Conservation (phyloP, 2,329 filamentous ascomycete species). For the Neonectria hederae region DNA sequence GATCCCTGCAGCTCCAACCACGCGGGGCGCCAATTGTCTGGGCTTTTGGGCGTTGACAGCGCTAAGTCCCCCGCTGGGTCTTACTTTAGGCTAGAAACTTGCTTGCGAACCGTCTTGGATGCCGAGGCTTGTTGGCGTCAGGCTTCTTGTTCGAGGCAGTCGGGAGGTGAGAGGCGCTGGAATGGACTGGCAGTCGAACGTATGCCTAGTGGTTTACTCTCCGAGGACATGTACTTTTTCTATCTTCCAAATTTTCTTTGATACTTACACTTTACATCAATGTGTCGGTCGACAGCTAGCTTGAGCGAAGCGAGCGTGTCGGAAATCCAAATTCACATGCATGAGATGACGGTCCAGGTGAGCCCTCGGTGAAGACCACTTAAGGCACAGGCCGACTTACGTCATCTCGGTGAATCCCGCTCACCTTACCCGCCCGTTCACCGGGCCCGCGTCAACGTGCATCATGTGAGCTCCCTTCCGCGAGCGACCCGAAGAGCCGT, state of each 20-base stretch:
- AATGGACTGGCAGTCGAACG: too few relatives aligned
- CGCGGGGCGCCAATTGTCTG: neutral
- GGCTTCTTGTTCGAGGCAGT: neutral
- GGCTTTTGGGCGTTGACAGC: neutral
- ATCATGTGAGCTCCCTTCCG: slow-evolving; percentile 20
- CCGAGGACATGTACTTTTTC: too few relatives aligned
- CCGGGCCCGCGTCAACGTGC: slow-evolving; percentile 11
- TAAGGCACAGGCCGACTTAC: slow-evolving; percentile 8
- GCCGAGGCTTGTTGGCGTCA: neutral
- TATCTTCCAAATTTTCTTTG: too few relatives aligned
- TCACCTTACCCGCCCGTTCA: neutral
- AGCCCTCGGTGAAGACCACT: slow-evolving; percentile 1
- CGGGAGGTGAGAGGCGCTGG: too few relatives aligned
- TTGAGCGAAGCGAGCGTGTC: too few relatives aligned
- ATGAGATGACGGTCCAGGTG: neutral
- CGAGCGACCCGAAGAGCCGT: slow-evolving; percentile 14
- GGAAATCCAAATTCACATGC: neutral
- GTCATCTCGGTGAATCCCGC: slow-evolving; percentile 12
- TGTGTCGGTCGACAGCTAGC: neutral
- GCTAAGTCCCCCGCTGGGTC: neutral
- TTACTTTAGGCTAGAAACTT: neutral
- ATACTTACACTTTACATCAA: neutral
- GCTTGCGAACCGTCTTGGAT: neutral
- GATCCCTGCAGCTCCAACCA: neutral
- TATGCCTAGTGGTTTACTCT: too few relatives aligned